Base-by-base conservation (phyloP, 1,139 yeast genomes). In the Lodderomyces metapsilosis region DNA sequence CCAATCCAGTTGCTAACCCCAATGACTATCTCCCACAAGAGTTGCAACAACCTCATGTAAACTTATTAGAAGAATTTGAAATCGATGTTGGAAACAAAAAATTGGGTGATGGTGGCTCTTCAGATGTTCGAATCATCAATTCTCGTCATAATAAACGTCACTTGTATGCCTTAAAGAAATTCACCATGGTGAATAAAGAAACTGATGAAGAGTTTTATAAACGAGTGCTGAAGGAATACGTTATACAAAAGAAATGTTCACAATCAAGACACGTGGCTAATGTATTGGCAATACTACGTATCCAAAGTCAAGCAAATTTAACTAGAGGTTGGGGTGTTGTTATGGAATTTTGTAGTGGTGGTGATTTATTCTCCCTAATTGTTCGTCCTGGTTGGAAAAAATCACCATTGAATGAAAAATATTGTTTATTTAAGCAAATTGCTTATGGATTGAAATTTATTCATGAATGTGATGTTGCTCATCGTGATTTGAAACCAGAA, bases 261-360 rank as follows among this genome's bases (percentile, higher is more conserved):
- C 62, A 66, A 20, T 69, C 76, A 49, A 70, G 82, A 40, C 91
- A 85, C 58, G 75, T 82, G 20, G 77, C 81, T 10, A 71, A 71
- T 40, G 80, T 84, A 4, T 66, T 70, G 48, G 78, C 78, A 17
- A 55, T 84, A 33, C 63, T 84, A 17, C 72, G 80, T 44, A 72
- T 84, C 25, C 86, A 82, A 44, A 71, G 83, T 2, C 74, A 78
- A 16, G 68, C 70, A 8, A 67, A 62, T 43, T 60, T 83, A 46
- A 71, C 78, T 3, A 65, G 91, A 50, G 85, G 88, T 3, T 85
- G 94, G 94, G 92, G 91, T 4, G 77, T 84, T 56, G 74, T 83
- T 6, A 66, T 85, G 68, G 88, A 84, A 50, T 74, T 62, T 46
- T 84, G 89, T 53, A 65, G 63, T 21, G 85, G 83, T 20, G 78